These are phyloP conservation scores for Apostasia ramifera DNA, from an alignment of 106 monocot species.

Conservation along the genomic window DNA sequence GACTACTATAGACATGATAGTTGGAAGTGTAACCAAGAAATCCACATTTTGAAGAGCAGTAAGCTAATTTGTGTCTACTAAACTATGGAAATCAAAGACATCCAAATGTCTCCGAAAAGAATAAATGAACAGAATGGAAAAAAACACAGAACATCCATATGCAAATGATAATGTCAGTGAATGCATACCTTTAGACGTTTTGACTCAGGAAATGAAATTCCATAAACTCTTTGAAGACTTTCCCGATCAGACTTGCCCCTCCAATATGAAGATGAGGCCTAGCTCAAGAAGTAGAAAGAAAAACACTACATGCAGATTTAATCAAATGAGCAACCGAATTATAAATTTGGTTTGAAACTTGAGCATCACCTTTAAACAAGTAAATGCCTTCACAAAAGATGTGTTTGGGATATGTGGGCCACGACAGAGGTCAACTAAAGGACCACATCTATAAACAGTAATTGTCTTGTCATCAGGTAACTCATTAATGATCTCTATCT, in stretches of 20 bases:
- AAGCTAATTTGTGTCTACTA: no score
- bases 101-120: no score
- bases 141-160: no score
- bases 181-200: slow-evolving; percentile 78
- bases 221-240: slow-evolving; percentile 98
- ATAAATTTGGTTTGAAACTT: neutral
- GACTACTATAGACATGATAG: no score
- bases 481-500: slow-evolving; percentile 97
- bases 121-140: no score
- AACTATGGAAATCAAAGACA: no score
- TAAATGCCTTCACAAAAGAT: slow-evolving; percentile 96
- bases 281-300: neutral
- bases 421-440: slow-evolving; percentile 95
- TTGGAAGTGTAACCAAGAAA: no score
- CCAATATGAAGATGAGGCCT: slow-evolving; percentile 99
- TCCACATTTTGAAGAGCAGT: no score
- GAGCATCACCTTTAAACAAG: slow-evolving; percentile 84
- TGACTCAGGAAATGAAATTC: slow-evolving; percentile 90
- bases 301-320: neutral
- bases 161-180: neutral
- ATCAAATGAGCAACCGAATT: neutral
- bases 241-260: slow-evolving; percentile 91
- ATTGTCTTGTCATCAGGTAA: slow-evolving; percentile 94
- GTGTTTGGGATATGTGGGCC: slow-evolving; percentile 99
- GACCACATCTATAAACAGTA: slow-evolving; percentile 99